Evolutionary conservation across 225 moss, liverwort and hornwort genomes (phyloP).

Genomic region (Marchantia polymorpha): DNA sequence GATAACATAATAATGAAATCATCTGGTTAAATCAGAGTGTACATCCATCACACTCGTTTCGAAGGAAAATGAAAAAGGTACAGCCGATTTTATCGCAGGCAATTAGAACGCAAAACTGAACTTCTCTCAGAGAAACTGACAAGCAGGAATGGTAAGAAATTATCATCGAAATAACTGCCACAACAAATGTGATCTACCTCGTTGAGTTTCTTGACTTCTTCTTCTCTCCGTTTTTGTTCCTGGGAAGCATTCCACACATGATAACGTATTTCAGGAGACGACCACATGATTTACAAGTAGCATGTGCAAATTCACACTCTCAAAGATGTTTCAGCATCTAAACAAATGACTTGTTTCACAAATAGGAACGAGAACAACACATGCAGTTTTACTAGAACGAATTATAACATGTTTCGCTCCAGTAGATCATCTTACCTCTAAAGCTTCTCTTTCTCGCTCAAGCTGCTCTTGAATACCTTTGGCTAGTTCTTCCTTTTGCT

Average conservation of each 20-base stretch:
- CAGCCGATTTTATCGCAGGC: no score
- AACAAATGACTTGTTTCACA: not conserved
- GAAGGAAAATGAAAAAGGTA: no score
- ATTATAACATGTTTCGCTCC: not conserved
- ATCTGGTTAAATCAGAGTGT: not conserved
- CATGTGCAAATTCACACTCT: no score
- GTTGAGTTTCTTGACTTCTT: slow-evolving; percentile 38
- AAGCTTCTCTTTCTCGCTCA: slow-evolving; percentile 23
- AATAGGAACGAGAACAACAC: not conserved
- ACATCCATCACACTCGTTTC: no score
- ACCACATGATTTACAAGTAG: no score
- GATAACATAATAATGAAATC: no score
- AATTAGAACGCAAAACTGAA: no score
- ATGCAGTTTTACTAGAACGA: not conserved
- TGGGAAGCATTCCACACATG: not conserved
- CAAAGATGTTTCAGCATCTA: not conserved
- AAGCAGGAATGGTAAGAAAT: no score
- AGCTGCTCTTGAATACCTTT: slow-evolving; percentile 33
- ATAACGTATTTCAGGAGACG: no score
- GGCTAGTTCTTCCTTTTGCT: slow-evolving; percentile 34
- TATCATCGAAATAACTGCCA: no score
- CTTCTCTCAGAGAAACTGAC: no score
- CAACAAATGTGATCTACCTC: slow-evolving; percentile 23
- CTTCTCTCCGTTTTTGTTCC: slow-evolving; percentile 27
- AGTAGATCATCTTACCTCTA: slow-evolving; percentile 1